Conservation (phyloP, 768 basidiomycete genomes). For the Boletus rubescentipes region DNA sequence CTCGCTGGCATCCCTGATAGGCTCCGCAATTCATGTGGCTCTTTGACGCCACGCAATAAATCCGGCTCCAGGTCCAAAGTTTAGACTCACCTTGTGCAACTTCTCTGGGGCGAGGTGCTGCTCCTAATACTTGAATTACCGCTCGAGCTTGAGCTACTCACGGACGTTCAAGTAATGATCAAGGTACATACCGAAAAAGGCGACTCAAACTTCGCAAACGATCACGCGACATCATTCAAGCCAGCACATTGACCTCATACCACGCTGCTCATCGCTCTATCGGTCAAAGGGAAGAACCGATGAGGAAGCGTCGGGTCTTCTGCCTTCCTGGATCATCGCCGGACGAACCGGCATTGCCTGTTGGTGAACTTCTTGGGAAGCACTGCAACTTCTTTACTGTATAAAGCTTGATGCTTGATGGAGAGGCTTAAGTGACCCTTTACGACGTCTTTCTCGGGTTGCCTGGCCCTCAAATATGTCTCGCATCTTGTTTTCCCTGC, state of each 20-base stretch:
- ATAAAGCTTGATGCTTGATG: slow-evolving; percentile 10
- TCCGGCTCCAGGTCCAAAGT: background rate
- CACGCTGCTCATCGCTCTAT: background rate
- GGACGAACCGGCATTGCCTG: background rate
- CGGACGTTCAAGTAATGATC: too few species aligned
- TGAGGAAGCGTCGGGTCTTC: slow-evolving; percentile 5
- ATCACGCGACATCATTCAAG: background rate
- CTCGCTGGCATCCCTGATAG: too few species aligned
- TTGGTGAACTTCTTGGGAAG: background rate
- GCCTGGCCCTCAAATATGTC: background rate
- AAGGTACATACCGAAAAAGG: slow-evolving; percentile 24
- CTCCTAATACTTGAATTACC: background rate
- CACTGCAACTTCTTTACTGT: background rate
- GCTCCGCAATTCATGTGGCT: background rate
- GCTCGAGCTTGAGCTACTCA: background rate
- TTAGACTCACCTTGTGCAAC: background rate
- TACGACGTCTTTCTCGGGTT: background rate
- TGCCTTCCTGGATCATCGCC: background rate
- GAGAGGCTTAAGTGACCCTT: background rate
- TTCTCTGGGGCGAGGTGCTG: background rate
- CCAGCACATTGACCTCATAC: background rate
- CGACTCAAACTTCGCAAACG: background rate
- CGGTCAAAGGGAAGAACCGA: background rate
- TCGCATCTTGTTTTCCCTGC: background rate
- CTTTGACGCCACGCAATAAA: background rate